Base-by-base conservation (phyloP, 768 basidiomycete species). In the Neoboletus brunneissimus region DNA sequence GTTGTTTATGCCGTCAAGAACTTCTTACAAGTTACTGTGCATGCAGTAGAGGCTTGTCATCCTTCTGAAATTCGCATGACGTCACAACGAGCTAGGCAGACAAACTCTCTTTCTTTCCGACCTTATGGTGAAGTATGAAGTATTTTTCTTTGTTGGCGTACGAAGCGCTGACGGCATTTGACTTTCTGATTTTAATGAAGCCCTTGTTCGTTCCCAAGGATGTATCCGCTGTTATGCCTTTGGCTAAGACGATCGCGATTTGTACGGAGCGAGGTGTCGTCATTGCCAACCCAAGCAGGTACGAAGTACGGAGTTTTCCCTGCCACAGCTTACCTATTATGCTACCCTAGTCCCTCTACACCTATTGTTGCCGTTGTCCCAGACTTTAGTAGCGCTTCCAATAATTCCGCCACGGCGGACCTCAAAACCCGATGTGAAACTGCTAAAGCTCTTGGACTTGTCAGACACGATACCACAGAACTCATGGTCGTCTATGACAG, bases 401-500 rank as follows among this genome's bases (percentile, higher is more conserved):
- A 64, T 40, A 76, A 76, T 62, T 54, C 73, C 16, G 69, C 79
- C 3, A 73, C 81, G 70, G 68, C 75, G 31, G 67, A 70, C 22
- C 79, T 94, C 50, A 91, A 88, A 72, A 63, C 69, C 15, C 81
- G 80, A 18, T 77, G 86, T 50, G 83, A 85, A 34, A 67, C 67
- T 18, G 75, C 81, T 25, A 88, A 79, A 63, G 81, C 87, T 2
- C 75, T 94, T 4, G 91, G 91, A 7, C 71, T 92, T 34, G 73
- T 90, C 7, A 80, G 83, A 45, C 76, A 77, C 8, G 77, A 78
- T 47, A 64, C 72, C 5, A 70, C 72, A 23, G 88, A 91, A 65
- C 72, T 89, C 22, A 71, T 94, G 58, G 80, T 92, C 13, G 68
- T 94, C 37, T 94, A 87, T 60, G 88, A 94, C 59, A 79, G 91